Evolutionary conservation across 2,329 filamentous ascomycete genomes (phyloP).

Genomic region (Aspergillus sp.): DNA sequence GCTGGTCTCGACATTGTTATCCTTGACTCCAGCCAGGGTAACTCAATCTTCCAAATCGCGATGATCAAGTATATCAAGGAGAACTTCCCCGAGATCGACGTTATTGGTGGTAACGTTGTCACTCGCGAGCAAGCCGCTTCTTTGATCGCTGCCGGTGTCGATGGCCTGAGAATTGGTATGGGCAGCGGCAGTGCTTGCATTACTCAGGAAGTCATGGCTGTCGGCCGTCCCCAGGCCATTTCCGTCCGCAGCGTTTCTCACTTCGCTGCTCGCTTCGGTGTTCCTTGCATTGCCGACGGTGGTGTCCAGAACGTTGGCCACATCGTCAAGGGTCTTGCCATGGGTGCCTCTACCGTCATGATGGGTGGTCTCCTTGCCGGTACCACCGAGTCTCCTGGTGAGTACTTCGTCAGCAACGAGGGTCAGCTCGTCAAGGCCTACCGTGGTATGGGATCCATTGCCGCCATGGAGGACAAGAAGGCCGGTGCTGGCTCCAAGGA

Average conservation of each 20-base stretch:
- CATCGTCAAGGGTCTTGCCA: conserved; percentile 94
- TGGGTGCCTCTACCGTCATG: conserved; percentile 95
- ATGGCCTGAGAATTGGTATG: conserved; percentile 98
- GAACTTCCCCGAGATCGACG: conserved; percentile 76
- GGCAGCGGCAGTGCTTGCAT: conserved; percentile 97
- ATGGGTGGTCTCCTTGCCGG: conserved; percentile 97
- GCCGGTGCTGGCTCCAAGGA: conserved; percentile 67
- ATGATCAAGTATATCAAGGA: conserved; percentile 97
- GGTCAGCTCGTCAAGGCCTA: conserved; percentile 99
- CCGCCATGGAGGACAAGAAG: conserved; percentile 99
- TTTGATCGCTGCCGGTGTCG: conserved; percentile 87
- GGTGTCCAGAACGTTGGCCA: conserved; percentile 98
- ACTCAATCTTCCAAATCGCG: conserved; percentile 96
- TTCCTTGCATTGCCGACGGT: conserved; percentile 95
- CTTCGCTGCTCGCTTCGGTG: conserved; percentile 88
- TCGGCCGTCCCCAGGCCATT: conserved; percentile 90
- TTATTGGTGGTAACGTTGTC: conserved; percentile 97
- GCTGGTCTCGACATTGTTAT: conserved; percentile 93
- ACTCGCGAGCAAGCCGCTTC: conserved; percentile 91
- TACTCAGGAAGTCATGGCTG: conserved; percentile 99
- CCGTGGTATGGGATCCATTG: conserved; percentile 97
- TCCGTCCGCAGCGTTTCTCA: conserved; percentile 82
- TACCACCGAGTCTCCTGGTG: conserved; percentile 93
- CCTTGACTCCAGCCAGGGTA: conserved; percentile 93
- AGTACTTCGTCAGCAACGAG: conserved; percentile 92